phyloP scores from a whole-genome alignment of 768 basidiomycete genomes.

The Stropharia rugosoannulata region DNA sequence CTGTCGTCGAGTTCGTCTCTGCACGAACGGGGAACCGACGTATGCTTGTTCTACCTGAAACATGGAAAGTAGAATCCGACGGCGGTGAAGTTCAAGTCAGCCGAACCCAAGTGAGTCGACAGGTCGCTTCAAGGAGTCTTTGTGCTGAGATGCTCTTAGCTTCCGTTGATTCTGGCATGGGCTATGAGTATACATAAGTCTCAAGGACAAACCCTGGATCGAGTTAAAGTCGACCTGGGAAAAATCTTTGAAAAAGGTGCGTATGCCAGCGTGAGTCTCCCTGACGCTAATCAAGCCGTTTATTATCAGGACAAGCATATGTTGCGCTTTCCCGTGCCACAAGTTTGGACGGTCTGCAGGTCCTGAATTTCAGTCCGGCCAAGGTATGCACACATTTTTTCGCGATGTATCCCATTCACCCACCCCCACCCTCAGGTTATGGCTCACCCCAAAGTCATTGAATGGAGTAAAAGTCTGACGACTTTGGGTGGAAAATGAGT shows the following conservation, averaged over 20 bases:
- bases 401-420: constrained; percentile 9
- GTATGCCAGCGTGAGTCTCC: constrained; percentile 7
- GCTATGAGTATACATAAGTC: constrained; percentile 99
- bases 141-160: constrained; percentile 33
- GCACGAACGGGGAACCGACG: constrained; percentile 55
- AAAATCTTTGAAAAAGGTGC: constrained; percentile 91
- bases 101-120: constrained; percentile 66
- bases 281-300: not conserved
- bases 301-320: constrained; percentile 75
- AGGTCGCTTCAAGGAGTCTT: no score
- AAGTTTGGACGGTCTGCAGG: constrained; percentile 79
- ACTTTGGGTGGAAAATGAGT: not conserved
- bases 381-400: constrained; percentile 48
- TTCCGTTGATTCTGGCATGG: constrained; percentile 91
- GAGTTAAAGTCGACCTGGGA: constrained; percentile 91
- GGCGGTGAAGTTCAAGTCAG: constrained; percentile 81
- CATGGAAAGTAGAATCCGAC: constrained; percentile 88
- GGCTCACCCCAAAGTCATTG: constrained; percentile 2
- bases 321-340: constrained; percentile 91
- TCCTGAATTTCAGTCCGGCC: constrained; percentile 70
- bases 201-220: constrained; percentile 94
- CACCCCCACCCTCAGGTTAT: not conserved
- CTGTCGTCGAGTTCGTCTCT: constrained; percentile 77
- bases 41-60: constrained; percentile 65
- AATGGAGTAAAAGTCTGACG: constrained; percentile 3